Percentiles rank a stretch among this genome's conserved stretches.
phyloP scores from a whole-genome alignment of 2,329 filamentous ascomycete genomes.

The Microdochium bolleyi region DNA sequence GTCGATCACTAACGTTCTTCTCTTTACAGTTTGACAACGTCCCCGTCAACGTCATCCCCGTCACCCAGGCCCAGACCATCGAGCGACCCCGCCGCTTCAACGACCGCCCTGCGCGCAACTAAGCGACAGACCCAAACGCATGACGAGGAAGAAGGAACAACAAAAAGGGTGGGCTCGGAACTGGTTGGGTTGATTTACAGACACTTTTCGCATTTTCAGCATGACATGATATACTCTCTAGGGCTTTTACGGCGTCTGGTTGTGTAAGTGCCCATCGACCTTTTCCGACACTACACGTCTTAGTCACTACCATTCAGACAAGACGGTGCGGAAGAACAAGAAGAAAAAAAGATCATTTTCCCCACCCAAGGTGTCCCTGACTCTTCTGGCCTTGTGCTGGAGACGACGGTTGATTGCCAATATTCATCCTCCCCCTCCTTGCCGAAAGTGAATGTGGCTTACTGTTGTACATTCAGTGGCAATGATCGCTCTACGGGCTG shows the following conservation, averaged over 20 bases:
- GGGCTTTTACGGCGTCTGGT: conserved; percentile 40
- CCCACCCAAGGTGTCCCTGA: conserved; percentile 85
- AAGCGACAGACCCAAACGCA: neutral
- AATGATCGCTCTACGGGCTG: too few species aligned
- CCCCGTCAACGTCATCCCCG: conserved; percentile 89
- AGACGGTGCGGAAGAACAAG: conserved; percentile 36
- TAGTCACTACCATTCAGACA: neutral
- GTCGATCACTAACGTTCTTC: conserved; percentile 17
- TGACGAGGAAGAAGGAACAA: conserved; percentile 15
- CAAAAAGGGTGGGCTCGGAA: conserved; percentile 14
- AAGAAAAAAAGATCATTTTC: conserved; percentile 47
- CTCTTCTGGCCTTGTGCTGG: conserved; percentile 47
- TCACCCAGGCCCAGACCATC: conserved; percentile 77
- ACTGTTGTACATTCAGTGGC: too few species aligned
- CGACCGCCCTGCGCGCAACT: conserved; percentile 41
- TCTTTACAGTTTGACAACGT: conserved; percentile 81
- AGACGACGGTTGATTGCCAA: conserved; percentile 94
- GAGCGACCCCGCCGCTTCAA: conserved; percentile 76
- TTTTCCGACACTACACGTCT: neutral
- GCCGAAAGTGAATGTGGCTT: neutral
- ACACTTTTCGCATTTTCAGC: neutral
- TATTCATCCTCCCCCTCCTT: conserved; percentile 20
- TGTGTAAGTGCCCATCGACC: conserved; percentile 34
- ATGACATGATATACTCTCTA: neutral
- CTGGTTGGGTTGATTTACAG: conserved; percentile 19